phyloP scores from a whole-genome alignment of 345 rosid species.

The Pistacia integerrima region DNA sequence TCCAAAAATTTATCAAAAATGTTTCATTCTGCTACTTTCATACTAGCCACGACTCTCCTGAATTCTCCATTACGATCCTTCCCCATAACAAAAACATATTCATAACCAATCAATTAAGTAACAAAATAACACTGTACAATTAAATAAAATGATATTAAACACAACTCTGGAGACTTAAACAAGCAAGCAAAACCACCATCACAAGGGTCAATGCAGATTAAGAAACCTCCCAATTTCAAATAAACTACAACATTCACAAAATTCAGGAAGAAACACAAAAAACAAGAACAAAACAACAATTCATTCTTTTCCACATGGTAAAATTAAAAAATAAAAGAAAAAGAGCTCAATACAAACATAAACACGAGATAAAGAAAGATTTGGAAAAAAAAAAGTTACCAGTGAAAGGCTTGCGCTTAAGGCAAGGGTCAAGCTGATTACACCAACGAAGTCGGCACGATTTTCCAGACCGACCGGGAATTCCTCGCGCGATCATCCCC shows the following conservation, averaged over 20 bases:
- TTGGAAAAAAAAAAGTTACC: slow-evolving; percentile 33
- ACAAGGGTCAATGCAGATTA: too few relatives aligned
- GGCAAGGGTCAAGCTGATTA: slow-evolving; percentile 84
- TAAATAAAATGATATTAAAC: too few relatives aligned
- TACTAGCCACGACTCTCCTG: not conserved
- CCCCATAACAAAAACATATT: too few relatives aligned
- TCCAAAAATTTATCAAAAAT: not conserved
- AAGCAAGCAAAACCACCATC: too few relatives aligned
- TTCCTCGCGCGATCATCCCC: slow-evolving; percentile 84
- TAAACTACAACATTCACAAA: not conserved
- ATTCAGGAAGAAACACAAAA: not conserved
- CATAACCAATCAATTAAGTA: too few relatives aligned
- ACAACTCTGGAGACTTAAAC: too few relatives aligned
- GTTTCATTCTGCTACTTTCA: not conserved
- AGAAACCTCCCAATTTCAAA: not conserved
- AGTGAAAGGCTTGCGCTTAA: slow-evolving; percentile 79
- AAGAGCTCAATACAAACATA: not conserved
- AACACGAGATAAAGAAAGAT: not conserved
- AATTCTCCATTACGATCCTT: too few relatives aligned
- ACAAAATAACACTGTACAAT: too few relatives aligned
- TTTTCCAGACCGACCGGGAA: slow-evolving; percentile 83
- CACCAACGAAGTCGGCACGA: slow-evolving; percentile 89
- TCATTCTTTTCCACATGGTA: not conserved
- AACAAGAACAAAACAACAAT: not conserved
- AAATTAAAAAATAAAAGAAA: not conserved